Evolutionary conservation across 2,329 filamentous ascomycete species (phyloP).

Genomic region (Cladosporium sp.): DNA sequence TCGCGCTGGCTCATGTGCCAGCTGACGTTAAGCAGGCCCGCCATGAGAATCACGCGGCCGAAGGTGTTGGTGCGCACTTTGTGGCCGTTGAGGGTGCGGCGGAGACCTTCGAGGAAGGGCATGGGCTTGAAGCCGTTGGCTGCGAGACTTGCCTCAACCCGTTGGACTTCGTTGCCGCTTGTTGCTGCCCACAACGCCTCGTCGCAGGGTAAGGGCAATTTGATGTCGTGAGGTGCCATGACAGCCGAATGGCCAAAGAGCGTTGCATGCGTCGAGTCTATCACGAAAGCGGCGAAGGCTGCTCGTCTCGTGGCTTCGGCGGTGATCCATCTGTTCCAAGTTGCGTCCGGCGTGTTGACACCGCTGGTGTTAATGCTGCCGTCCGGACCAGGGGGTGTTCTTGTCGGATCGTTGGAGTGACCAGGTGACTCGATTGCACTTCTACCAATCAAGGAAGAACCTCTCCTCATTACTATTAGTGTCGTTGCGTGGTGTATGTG

Average conservation of each 20-base stretch:
- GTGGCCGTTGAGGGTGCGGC: conserved; percentile 80
- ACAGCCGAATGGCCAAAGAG: conserved; percentile 98
- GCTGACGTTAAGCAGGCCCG: conserved; percentile 84
- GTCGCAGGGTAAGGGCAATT: conserved; percentile 85
- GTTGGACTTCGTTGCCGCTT: conserved; percentile 78
- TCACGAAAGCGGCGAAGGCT: conserved; percentile 89
- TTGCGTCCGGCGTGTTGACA: conserved; percentile 71
- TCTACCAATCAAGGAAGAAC: conserved; percentile 83
- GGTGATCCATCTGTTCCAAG: conserved; percentile 95
- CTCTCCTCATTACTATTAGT: conserved; percentile 89
- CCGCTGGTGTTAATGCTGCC: conserved; percentile 41
- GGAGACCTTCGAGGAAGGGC: conserved; percentile 86
- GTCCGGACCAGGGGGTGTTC: conserved; percentile 44
- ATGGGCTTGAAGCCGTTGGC: conserved; percentile 79
- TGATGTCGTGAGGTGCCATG: conserved; percentile 96
- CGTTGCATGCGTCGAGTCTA: conserved; percentile 93
- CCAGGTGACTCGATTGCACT: conserved; percentile 80
- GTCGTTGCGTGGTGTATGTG: conserved; percentile 97
- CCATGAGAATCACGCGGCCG: conserved; percentile 89
- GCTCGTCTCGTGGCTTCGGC: conserved; percentile 86
- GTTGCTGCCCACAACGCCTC: conserved; percentile 89
- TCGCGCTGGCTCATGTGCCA: conserved; percentile 99
- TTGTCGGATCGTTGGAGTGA: conserved; percentile 50
- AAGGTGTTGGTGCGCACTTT: conserved; percentile 89
- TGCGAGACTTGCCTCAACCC: conserved; percentile 74